A percentile compares a stretch with the other conserved stretches of the same genome.
These are phyloP conservation scores for Zopfia rhizophila DNA, from an alignment of 2,329 filamentous ascomycete species.

Conservation along the genomic window DNA sequence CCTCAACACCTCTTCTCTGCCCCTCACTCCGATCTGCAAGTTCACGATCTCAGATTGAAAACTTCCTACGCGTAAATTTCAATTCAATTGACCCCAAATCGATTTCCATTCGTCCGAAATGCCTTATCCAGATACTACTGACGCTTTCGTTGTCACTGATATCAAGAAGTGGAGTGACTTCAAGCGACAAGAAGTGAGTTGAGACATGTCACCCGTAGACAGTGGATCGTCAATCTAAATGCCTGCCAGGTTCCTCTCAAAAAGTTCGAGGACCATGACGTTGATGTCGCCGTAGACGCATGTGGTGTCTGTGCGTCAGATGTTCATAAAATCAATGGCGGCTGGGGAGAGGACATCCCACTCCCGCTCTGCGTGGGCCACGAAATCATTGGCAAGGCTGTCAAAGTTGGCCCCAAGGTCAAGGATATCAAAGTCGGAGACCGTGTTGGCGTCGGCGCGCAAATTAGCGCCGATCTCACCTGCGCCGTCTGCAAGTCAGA, in stretches of 20 bases:
- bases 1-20: constrained; percentile 31
- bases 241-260: constrained; percentile 79
- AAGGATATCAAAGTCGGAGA: constrained; percentile 59
- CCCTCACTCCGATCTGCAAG: constrained; percentile 22
- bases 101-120: constrained; percentile 45
- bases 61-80: constrained; percentile 3
- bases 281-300: constrained; percentile 85
- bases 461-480: constrained; percentile 61
- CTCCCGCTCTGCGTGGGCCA: constrained; percentile 74
- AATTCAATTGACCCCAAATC: constrained; percentile 11
- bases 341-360: constrained; percentile 72
- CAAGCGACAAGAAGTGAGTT: constrained; percentile 64
- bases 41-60: constrained; percentile 11
- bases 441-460: constrained; percentile 62
- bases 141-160: constrained; percentile 60
- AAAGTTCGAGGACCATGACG: constrained; percentile 85
- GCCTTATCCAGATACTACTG: constrained; percentile 63
- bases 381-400: constrained; percentile 63
- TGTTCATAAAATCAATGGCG: constrained; percentile 62
- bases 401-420: constrained; percentile 62
- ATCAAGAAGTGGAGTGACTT: constrained; percentile 72
- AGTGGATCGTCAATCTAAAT: no score
- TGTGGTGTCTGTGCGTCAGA: constrained; percentile 61
- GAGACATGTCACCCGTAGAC: neutral
- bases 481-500: constrained; percentile 63